Base-by-base conservation (phyloP, 305 asterid genomes). In the Solanum hybrid region DNA sequence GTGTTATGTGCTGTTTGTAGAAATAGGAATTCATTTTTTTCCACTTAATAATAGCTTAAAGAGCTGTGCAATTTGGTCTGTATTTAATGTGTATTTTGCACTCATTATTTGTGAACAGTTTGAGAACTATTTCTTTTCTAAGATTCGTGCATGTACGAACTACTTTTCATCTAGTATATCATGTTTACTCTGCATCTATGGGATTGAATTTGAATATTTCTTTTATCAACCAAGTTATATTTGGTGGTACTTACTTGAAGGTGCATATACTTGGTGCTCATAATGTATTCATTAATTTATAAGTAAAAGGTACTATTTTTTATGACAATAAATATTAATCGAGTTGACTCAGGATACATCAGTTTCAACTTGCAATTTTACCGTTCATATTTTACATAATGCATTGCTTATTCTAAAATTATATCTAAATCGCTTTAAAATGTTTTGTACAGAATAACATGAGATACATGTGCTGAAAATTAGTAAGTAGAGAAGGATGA, bases 31-130 rank as follows among this genome's bases (percentile, higher is more conserved):
- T 51, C 75, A 10, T 29, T 84, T 84, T 7, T 51, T 84, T 51
- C 42, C 4, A 84, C 75, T 51, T 33, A 84, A 84, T 84, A 84
- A 31, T 51, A 51, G 42, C 75, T 51, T 29, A 29, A 31, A 84
- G 75, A 84, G 88, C 88, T 84, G 74, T 51, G 87, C 73, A 46
- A 28, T 83, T 28, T 83, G 87, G 73, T 83, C 87, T 39, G 69
- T 81, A 39, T 83, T 83, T 83, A 42, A 3, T 51, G 29, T 83
- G 39, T 83, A 46, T 81, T 81, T 81, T 83, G 87, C 18, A 10
- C 57, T 79, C 67, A 81, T 24, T 24, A 81, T 6, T 39, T 39
- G 42, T 84, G 40, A 51, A 82, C 36, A 31, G 87, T 31, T 4
- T 83, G 74, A 79, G 51, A 51, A 84, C 88, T 57, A 31, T 84